Evolutionary conservation across 1,139 yeast genomes (phyloP).

Genomic region (Candida neerlandica): DNA sequence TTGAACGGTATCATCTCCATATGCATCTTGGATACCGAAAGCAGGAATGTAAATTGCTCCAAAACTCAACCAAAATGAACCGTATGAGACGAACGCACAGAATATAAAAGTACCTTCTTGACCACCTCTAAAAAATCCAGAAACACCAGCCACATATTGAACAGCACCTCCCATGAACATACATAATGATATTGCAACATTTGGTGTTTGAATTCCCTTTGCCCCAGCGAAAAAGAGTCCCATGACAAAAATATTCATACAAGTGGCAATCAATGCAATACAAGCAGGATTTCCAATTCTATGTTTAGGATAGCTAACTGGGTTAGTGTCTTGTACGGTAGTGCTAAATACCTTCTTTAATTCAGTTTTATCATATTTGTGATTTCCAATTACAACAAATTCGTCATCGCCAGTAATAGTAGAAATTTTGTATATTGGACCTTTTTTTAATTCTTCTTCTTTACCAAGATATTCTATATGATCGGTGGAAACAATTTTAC

Average conservation of each 20-base stretch:
- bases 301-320: constrained; percentile 24
- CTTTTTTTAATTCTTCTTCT: too few relatives aligned
- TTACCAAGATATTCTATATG: too few relatives aligned
- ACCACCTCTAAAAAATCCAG: constrained; percentile 66
- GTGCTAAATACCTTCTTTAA: too few relatives aligned
- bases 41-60: constrained; percentile 58
- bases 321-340: too few relatives aligned
- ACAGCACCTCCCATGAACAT: constrained; percentile 61
- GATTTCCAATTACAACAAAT: too few relatives aligned
- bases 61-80: constrained; percentile 73
- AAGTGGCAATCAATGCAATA: constrained; percentile 51
- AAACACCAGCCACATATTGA: constrained; percentile 64
- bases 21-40: constrained; percentile 56
- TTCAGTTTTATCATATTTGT: too few relatives aligned
- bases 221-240: constrained; percentile 45
- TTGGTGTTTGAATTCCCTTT: constrained; percentile 36
- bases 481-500: too few relatives aligned
- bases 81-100: constrained; percentile 66
- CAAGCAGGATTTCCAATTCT: constrained; percentile 62
- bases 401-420: too few relatives aligned
- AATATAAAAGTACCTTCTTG: constrained; percentile 50
- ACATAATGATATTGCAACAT: constrained; percentile 45
- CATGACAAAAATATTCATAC: constrained; percentile 40
- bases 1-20: constrained; percentile 43
- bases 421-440: too few relatives aligned